These are phyloP conservation scores for Nicotiana tabacum DNA, from an alignment of 257 asterid species.

Conservation along the genomic window DNA sequence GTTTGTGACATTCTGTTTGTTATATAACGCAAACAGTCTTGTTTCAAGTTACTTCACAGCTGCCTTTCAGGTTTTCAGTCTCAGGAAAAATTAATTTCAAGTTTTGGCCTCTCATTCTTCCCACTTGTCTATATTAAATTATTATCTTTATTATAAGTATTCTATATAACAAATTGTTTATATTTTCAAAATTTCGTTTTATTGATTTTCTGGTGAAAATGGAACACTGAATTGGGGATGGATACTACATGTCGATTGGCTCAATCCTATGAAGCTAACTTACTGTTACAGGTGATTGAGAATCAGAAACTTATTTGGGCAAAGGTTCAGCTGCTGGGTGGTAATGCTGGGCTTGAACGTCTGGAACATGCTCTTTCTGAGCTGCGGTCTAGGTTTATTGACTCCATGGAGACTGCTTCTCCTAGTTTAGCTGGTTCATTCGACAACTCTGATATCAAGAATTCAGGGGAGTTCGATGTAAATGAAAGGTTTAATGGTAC, in stretches of 20 bases:
- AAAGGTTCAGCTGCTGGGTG: conserved; percentile 17
- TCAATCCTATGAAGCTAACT: not conserved
- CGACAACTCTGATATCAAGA: not conserved
- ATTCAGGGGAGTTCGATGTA: not conserved
- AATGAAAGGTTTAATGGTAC: not conserved
- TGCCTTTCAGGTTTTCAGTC: not conserved
- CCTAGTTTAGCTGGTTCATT: conserved; percentile 8
- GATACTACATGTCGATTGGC: not conserved
- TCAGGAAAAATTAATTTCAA: not conserved
- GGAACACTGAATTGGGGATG: not conserved
- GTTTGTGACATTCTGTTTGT: not conserved
- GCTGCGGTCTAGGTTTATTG: conserved; percentile 9
- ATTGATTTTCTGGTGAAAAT: not conserved
- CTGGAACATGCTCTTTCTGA: conserved; percentile 20
- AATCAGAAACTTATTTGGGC: conserved; percentile 17
- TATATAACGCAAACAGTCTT: not conserved
- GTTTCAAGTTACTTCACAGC: not conserved
- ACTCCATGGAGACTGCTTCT: conserved; percentile 1
- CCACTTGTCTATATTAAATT: not conserved
- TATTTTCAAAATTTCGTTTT: not conserved
- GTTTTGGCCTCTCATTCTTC: not conserved
- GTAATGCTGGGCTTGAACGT: conserved; percentile 16
- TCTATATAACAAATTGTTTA: not conserved
- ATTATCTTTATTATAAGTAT: not conserved
- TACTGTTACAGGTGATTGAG: conserved; percentile 17